A percentile compares a stretch with the other conserved stretches of the same genome.
These are phyloP conservation scores for Hermanozyma aechmeae DNA, from an alignment of 805 yeast genomes.

Conservation along the genomic window DNA sequence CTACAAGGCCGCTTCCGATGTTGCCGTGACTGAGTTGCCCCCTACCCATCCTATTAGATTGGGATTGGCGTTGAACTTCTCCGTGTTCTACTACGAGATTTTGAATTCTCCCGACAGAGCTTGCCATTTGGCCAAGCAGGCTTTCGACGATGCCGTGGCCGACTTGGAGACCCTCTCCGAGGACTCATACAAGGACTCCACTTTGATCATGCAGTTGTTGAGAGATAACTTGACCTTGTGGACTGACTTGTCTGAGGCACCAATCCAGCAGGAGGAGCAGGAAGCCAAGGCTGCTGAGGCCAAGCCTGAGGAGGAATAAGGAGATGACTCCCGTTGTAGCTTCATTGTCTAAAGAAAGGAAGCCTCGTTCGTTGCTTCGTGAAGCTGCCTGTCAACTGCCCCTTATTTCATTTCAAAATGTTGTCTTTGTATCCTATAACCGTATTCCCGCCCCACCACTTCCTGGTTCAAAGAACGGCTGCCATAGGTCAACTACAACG, in stretches of 20 bases:
- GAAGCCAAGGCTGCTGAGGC: conserved; percentile 13
- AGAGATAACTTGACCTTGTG: conserved; percentile 97
- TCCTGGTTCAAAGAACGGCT: no score
- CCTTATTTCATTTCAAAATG: no score
- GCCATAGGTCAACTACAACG: no score
- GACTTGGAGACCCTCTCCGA: conserved; percentile 96
- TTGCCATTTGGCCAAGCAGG: conserved; percentile 97
- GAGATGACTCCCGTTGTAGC: not conserved
- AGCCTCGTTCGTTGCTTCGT: no score
- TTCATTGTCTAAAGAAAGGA: not conserved
- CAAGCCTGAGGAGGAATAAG: conserved; percentile 15
- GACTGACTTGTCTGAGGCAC: conserved; percentile 90
- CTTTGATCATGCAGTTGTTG: conserved; percentile 96
- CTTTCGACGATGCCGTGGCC: conserved; percentile 98
- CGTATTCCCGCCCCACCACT: no score
- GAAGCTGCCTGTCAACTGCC: no score
- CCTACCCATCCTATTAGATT: conserved; percentile 98
- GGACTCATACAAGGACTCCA: conserved; percentile 97
- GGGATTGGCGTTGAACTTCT: conserved; percentile 95
- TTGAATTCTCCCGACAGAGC: conserved; percentile 98
- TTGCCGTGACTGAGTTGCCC: conserved; percentile 92
- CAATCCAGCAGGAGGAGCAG: conserved; percentile 30
- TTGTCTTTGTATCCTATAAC: no score
- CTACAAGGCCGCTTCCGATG: conserved; percentile 91
- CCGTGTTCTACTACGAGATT: conserved; percentile 97